Evolutionary conservation across 1,139 yeast genomes (phyloP).

Genomic region (Zygosaccharomyces sapae): DNA sequence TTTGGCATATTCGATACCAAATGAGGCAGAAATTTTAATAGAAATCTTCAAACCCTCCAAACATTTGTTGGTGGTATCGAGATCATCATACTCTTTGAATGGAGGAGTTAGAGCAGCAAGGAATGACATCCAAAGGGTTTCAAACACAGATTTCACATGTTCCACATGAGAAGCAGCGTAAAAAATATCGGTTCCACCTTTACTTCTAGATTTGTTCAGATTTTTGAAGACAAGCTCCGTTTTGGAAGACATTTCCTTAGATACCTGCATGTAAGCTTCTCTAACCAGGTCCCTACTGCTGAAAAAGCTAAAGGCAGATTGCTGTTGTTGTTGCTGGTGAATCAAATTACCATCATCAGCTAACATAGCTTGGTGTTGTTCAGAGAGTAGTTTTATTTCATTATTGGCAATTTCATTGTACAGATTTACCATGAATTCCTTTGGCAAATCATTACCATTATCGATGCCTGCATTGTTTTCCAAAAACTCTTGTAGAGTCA

Average conservation of each 20-base stretch:
- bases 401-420: constrained; percentile 72
- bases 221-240: constrained; percentile 80
- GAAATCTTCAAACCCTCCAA: constrained; percentile 83
- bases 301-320: constrained; percentile 58
- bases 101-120: constrained; percentile 93
- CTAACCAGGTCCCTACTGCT: constrained; percentile 71
- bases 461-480: constrained; percentile 90
- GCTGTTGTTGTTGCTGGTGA: constrained; percentile 39
- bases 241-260: constrained; percentile 84
- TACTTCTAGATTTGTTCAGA: constrained; percentile 49
- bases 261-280: constrained; percentile 89
- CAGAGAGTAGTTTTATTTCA: constrained; percentile 88
- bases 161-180: constrained; percentile 73
- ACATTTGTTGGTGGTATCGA: constrained; percentile 64
- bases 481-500: constrained; percentile 84
- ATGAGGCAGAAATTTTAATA: constrained; percentile 77
- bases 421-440: constrained; percentile 61
- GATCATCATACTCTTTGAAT: constrained; percentile 82
- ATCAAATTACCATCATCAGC: constrained; percentile 53
- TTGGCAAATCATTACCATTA: constrained; percentile 80
- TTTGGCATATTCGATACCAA: constrained; percentile 79
- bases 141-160: constrained; percentile 90
- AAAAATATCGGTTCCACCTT: constrained; percentile 32
- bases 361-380: constrained; percentile 87
- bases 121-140: constrained; percentile 94